phyloP scores from a whole-genome alignment of 1,139 yeast genomes.

The Saccharomyces hybrid region DNA sequence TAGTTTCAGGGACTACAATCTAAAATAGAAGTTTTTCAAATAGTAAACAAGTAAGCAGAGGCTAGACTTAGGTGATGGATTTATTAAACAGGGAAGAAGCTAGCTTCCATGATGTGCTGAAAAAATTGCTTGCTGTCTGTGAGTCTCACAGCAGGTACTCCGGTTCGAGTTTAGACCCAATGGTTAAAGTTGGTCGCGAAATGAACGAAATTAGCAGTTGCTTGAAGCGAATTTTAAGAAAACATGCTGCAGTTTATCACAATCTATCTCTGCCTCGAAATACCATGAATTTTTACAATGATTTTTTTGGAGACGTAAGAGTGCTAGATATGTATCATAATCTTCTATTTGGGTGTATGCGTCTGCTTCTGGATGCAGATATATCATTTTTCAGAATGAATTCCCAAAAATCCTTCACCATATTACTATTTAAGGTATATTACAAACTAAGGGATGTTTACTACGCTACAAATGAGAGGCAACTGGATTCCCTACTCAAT shows the following conservation, averaged over 20 bases:
- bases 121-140: background rate
- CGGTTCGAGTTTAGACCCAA: conserved; percentile 2
- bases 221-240: background rate
- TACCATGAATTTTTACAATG: background rate
- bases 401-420: background rate
- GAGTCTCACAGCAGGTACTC: background rate
- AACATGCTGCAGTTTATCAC: background rate
- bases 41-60: background rate
- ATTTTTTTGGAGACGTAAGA: background rate
- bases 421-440: background rate
- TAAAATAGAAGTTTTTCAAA: background rate
- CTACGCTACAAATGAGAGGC: conserved; percentile 1
- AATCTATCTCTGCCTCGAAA: background rate
- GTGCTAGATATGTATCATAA: background rate
- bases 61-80: background rate
- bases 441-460: background rate
- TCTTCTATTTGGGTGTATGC: background rate
- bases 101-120: background rate
- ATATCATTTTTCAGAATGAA: background rate
- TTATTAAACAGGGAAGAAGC: background rate
- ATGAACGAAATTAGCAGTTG: background rate
- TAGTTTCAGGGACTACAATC: background rate
- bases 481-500: background rate
- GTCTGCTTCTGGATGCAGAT: background rate
- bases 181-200: background rate